These are phyloP conservation scores for Rostrohypoxylon terebratum DNA, from an alignment of 495 filamentous ascomycete species.

Conservation along the genomic window DNA sequence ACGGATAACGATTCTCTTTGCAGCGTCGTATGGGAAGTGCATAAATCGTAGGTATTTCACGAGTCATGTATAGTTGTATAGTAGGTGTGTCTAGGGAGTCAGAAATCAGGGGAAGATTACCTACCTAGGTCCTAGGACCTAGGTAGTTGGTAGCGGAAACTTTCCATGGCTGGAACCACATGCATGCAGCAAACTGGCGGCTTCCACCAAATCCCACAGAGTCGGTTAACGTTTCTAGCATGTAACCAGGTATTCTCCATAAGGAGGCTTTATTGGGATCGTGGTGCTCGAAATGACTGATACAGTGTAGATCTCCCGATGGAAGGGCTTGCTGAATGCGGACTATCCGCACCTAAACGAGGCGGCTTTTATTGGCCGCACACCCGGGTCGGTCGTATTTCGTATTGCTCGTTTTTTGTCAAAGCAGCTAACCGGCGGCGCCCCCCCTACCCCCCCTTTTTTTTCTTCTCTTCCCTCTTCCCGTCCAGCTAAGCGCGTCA, in stretches of 20 bases:
- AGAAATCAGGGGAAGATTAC: no score
- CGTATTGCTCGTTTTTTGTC: conserved; percentile 33
- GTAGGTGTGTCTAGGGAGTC: neutral
- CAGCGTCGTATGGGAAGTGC: neutral
- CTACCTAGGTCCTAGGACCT: no score
- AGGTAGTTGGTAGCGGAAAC: no score
- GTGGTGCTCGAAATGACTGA: neutral
- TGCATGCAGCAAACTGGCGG: no score
- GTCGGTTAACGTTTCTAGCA: neutral
- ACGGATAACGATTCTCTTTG: neutral
- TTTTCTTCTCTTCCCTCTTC: no score
- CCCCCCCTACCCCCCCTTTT: neutral
- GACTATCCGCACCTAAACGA: neutral
- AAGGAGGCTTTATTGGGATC: neutral
- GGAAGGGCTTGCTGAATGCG: neutral
- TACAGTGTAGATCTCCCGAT: neutral
- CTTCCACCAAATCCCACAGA: no score
- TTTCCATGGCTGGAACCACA: no score
- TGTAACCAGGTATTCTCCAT: neutral
- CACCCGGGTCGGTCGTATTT: conserved; percentile 23
- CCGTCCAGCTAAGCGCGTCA: neutral
- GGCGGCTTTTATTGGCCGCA: neutral
- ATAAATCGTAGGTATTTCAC: neutral
- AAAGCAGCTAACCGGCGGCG: neutral
- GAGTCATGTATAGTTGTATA: neutral